phyloP scores from a whole-genome alignment of 257 asterid species.

The Thymus quinquecostatus region DNA sequence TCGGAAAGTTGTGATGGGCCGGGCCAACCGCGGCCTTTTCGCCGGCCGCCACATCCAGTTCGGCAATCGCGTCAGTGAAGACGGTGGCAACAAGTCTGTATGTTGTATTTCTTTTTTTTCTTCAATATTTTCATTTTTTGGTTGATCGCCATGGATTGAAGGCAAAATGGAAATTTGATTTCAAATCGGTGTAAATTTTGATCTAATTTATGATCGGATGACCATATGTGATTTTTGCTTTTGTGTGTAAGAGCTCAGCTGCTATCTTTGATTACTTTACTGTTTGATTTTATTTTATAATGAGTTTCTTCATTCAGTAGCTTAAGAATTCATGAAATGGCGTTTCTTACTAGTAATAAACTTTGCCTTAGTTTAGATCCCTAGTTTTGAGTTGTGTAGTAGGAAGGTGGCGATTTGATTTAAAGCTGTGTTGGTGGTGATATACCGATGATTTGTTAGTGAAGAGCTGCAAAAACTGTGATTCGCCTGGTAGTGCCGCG shows the following conservation, averaged over 20 bases:
- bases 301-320: background rate
- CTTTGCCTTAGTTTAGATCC: background rate
- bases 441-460: background rate
- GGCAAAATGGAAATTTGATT: background rate
- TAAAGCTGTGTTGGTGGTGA: background rate
- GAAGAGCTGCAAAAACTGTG: constrained; percentile 1
- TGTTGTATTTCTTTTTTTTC: background rate
- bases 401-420: constrained; percentile 15
- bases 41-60: constrained; percentile 94
- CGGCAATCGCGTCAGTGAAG: constrained; percentile 88
- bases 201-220: background rate
- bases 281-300: background rate
- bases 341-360: background rate
- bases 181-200: background rate
- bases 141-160: background rate
- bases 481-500: background rate
- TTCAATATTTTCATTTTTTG: background rate
- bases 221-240: background rate
- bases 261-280: background rate
- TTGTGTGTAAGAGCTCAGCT: background rate
- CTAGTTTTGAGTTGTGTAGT: background rate
- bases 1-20: constrained; percentile 77
- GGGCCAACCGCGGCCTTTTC: constrained; percentile 90
- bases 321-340: constrained; percentile 8
- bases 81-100: constrained; percentile 92